Evolutionary conservation across 176 grass and related monocot genomes (phyloP), one percentile per base, ranked within the genome.

Genomic region (Triticum aestivum): DNA sequence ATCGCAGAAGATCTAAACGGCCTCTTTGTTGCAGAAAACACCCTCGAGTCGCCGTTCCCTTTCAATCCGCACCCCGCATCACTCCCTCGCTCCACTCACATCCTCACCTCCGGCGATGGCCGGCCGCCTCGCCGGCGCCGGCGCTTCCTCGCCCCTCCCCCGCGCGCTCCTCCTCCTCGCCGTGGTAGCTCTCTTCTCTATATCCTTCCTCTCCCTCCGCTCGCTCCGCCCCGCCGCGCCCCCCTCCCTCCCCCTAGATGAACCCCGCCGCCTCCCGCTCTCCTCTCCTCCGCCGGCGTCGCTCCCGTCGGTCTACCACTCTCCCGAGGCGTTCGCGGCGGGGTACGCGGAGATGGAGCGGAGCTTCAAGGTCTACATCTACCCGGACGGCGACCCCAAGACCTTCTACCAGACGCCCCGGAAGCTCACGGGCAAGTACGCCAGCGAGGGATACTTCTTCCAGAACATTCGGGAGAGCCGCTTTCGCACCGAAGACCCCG

Each of bases 381-480:
- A 95, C 77, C 93, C 97, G 38, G 97, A 99, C 33, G 97, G 97
- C 75, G 94, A 99, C 71, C 92, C 94, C 67, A 88, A 93, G 78
- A 99, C 97, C 37, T 99, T 90, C 90, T 99, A 96, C 85, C 97
- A 96, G 87, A 99, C 97, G 21, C 93, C 93, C 37, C 88, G 97
- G 81, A 99, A 99, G 90, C 92, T 96, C 34, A 99, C 92, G 1
- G 97, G 97, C 42, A 99, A 99, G 94, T 99, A 99, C 89, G 75
- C 91, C 24, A 96, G 97, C 20, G 97, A 99, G 91, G 97, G 94
- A 3, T 96, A 96, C 89, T 99, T 99, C 92, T 96, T 99, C 83
- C 92, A 99, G 89, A 99, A 99, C 85, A 96, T 96, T 69, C 87
- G 97, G 35, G 92, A 99, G 79, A 92, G 89, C 79, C 82, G 87